Conservation (phyloP, 2,329 filamentous ascomycete genomes). For the Torrubiellomyces zombiae region DNA sequence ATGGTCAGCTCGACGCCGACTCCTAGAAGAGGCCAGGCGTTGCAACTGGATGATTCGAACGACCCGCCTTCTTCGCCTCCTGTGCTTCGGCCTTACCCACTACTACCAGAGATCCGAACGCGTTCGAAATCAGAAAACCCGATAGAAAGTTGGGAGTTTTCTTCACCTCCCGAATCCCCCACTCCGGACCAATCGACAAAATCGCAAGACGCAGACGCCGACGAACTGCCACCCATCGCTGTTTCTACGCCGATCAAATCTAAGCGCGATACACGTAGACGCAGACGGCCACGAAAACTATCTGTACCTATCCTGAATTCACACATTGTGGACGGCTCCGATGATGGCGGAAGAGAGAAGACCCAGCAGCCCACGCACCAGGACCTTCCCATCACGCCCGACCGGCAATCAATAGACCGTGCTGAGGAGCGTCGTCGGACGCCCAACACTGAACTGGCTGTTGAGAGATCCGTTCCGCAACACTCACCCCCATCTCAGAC, state of each 20-base stretch:
- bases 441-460: too few relatives aligned
- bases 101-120: conserved; percentile 34
- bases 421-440: too few relatives aligned
- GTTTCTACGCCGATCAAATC: conserved; percentile 5
- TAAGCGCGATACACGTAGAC: too few relatives aligned
- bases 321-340: too few relatives aligned
- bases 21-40: conserved; percentile 34
- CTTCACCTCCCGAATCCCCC: conserved; percentile 39
- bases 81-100: conserved; percentile 33
- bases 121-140: conserved; percentile 21
- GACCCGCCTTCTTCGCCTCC: conserved; percentile 44
- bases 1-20: conserved; percentile 44
- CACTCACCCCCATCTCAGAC: too few relatives aligned
- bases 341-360: too few relatives aligned
- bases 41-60: conserved; percentile 31
- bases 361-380: too few relatives aligned
- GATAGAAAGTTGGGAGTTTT: conserved; percentile 34
- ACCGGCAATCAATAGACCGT: too few relatives aligned
- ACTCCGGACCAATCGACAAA: conserved; percentile 13
- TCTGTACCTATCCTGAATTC: too few relatives aligned
- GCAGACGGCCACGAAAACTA: too few relatives aligned
- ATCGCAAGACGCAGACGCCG: conserved; percentile 4
- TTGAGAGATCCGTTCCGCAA: too few relatives aligned
- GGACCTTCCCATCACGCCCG: too few relatives aligned
- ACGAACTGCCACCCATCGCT: conserved; percentile 6